Conservation (phyloP, 2,329 filamentous ascomycete genomes). For the Penicillium sp. region DNA sequence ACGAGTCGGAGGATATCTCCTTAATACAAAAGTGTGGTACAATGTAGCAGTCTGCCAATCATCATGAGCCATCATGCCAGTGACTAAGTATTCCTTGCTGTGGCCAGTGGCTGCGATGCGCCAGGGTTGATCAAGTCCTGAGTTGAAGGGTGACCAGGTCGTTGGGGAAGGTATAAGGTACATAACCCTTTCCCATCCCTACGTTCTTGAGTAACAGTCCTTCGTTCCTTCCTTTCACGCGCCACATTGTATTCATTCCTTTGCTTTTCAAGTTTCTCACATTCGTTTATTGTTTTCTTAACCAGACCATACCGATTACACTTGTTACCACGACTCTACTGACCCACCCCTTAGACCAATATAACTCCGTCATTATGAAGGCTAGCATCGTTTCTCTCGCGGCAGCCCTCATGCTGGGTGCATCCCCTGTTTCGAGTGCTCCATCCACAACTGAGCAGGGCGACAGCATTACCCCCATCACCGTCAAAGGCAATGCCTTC, state of each 20-base stretch:
- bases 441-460: slow-evolving; percentile 39
- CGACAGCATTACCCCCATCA: slow-evolving; percentile 55
- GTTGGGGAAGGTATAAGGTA: slow-evolving; percentile 4
- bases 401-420: slow-evolving; percentile 45
- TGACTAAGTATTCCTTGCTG: not conserved
- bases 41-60: not conserved
- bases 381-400: slow-evolving; percentile 46
- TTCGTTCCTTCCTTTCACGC: slow-evolving; percentile 15
- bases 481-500: slow-evolving; percentile 66
- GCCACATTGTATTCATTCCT: not conserved
- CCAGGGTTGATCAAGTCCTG: not conserved
- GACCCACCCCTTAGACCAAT: not conserved
- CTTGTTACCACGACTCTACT: slow-evolving; percentile 2
- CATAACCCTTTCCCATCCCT: slow-evolving; percentile 18
- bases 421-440: slow-evolving; percentile 48
- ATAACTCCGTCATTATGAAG: slow-evolving; percentile 52
- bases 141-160: not conserved
- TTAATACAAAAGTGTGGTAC: not conserved
- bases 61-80: not conserved
- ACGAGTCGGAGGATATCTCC: not conserved
- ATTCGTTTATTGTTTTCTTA: not conserved
- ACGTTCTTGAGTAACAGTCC: slow-evolving; percentile 12
- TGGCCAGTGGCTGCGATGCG: not conserved
- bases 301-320: not conserved
- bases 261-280: not conserved